Percentiles rank a stretch among this genome's conserved stretches.
These are phyloP conservation scores for Talaromyces sp. DNA, from an alignment of 2,329 filamentous ascomycete genomes.

Conservation along the genomic window DNA sequence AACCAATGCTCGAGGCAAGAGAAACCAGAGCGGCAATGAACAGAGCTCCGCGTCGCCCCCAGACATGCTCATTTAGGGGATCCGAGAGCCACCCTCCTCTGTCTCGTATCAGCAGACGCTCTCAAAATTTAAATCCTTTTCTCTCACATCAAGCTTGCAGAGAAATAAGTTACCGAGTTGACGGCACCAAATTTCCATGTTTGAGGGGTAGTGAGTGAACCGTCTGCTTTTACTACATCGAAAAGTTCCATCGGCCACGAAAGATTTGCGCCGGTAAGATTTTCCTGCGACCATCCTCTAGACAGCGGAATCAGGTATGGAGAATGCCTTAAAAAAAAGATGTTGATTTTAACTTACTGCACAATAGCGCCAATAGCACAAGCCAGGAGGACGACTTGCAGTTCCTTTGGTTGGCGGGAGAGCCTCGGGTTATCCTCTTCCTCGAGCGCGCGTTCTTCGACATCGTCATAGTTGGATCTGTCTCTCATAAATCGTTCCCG, in stretches of 20 bases:
- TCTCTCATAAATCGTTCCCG: constrained; percentile 2
- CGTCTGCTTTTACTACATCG: background rate
- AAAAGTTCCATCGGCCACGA: constrained; percentile 25
- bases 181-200: constrained; percentile 27
- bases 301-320: background rate
- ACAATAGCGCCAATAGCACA: constrained; percentile 29
- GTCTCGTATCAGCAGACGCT: background rate
- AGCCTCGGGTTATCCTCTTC: constrained; percentile 11
- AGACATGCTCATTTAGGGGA: constrained; percentile 27
- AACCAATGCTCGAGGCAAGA: constrained; percentile 24
- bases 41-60: constrained; percentile 22
- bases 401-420: constrained; percentile 25
- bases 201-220: background rate
- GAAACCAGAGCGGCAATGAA: constrained; percentile 24
- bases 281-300: constrained; percentile 29
- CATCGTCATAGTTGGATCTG: constrained; percentile 1
- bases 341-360: constrained; percentile 14
- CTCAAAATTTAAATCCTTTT: background rate
- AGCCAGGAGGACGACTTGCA: constrained; percentile 26
- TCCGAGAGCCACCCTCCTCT: constrained; percentile 26
- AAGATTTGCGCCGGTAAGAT: constrained; percentile 28
- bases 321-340: background rate
- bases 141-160: constrained; percentile 20
- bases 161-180: constrained; percentile 29
- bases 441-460: constrained; percentile 8